These are phyloP conservation scores for Quercus robur DNA, from an alignment of 306 rosid genomes.

Conservation along the genomic window DNA sequence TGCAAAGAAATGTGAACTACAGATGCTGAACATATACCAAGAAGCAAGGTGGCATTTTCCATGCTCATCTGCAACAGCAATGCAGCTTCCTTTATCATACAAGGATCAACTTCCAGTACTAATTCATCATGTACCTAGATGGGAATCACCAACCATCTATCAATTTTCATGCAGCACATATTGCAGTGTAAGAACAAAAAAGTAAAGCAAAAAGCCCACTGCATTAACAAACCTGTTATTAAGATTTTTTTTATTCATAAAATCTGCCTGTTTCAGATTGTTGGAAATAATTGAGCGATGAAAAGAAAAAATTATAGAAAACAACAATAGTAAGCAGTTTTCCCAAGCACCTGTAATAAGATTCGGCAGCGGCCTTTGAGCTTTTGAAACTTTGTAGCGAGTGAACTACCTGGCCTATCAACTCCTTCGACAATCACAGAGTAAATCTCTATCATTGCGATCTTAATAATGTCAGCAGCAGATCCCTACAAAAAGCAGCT, in stretches of 20 bases:
- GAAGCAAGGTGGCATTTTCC: slow-evolving; percentile 88
- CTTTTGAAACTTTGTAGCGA: slow-evolving; percentile 33
- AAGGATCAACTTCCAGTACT: slow-evolving; percentile 88
- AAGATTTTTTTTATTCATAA: neutral
- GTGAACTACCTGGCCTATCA: slow-evolving; percentile 39
- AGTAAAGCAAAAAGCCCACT: neutral
- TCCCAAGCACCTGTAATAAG: slow-evolving; percentile 62
- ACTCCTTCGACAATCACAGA: slow-evolving; percentile 42
- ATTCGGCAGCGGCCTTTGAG: slow-evolving; percentile 74
- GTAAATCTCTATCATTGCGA: slow-evolving; percentile 79
- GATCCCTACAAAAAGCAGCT: slow-evolving; percentile 64
- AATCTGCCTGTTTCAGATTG: neutral
- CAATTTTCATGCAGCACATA: neutral
- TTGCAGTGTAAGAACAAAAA: neutral
- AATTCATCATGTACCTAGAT: slow-evolving; percentile 91
- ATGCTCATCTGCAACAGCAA: slow-evolving; percentile 69
- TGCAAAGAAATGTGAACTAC: neutral
- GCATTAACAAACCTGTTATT: neutral
- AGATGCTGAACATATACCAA: slow-evolving; percentile 48
- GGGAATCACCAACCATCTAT: slow-evolving; percentile 17
- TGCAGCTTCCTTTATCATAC: slow-evolving; percentile 72
- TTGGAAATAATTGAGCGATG: neutral
- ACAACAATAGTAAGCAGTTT: slow-evolving; percentile 1
- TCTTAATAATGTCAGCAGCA: slow-evolving; percentile 92
- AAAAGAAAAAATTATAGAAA: neutral